These are phyloP conservation scores for Samsoniella hepiali DNA, from an alignment of 2,329 filamentous ascomycete species.

Conservation along the genomic window DNA sequence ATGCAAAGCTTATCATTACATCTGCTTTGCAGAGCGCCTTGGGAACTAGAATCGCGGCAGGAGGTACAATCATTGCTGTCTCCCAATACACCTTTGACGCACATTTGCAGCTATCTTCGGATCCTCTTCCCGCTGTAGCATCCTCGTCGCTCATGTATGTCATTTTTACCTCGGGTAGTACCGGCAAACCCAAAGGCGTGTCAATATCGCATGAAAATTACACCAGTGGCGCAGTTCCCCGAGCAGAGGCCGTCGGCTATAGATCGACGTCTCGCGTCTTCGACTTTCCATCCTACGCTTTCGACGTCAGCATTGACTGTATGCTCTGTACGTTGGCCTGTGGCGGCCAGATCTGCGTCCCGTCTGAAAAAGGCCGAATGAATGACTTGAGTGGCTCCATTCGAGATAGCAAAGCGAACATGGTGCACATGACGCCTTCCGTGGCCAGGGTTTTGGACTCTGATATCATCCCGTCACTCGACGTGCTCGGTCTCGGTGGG, in stretches of 20 bases:
- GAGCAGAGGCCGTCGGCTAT: slow-evolving; percentile 42
- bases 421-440: slow-evolving; percentile 50
- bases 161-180: slow-evolving; percentile 65
- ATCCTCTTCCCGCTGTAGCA: slow-evolving; percentile 38
- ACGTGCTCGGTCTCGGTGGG: slow-evolving; percentile 48
- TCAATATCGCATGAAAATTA: slow-evolving; percentile 49
- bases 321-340: slow-evolving; percentile 51
- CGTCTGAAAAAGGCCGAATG: slow-evolving; percentile 51
- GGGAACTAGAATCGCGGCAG: slow-evolving; percentile 36
- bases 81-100: slow-evolving; percentile 30
- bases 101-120: slow-evolving; percentile 20
- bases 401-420: slow-evolving; percentile 43
- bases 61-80: slow-evolving; percentile 33
- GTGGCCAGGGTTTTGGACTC: slow-evolving; percentile 46
- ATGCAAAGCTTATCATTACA: slow-evolving; percentile 38
- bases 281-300: slow-evolving; percentile 52
- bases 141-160: slow-evolving; percentile 47
- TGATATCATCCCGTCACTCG: slow-evolving; percentile 44
- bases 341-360: slow-evolving; percentile 51
- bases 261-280: slow-evolving; percentile 41
- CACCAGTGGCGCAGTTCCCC: slow-evolving; percentile 43
- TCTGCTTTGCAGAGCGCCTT: slow-evolving; percentile 38
- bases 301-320: slow-evolving; percentile 53
- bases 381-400: slow-evolving; percentile 48
- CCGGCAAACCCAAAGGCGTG: slow-evolving; percentile 62